Evolutionary conservation across 192 early-diverging fungal genomes (phyloP), one percentile per base, ranked within the genome.

Genomic region (Helicostylum pulchrum): DNA sequence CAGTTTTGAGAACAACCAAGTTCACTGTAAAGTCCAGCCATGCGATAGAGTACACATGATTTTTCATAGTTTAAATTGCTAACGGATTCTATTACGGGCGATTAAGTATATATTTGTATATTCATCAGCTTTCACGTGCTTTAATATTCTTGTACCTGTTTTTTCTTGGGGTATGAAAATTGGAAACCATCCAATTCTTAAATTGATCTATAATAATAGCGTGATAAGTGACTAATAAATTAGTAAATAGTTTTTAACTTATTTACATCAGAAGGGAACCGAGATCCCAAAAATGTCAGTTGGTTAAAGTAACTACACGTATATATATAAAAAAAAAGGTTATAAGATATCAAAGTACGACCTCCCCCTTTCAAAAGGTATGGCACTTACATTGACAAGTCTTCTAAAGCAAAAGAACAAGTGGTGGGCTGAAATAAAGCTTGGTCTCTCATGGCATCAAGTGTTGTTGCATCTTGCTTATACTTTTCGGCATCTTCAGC

Each of bases 191-290:
- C 80, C 74, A 67, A 88, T 90, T 42, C 83, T 83, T 19, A 90
- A 77, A 15, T 83, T 79, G n/a, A 87, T 70, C 82, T 82, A 67
- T 57, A 19, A 53, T 48, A 39, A 48, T 20, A 50, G 39, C 12
- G 19, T 19, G 45, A 19, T 32, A 34, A 49, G 14, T 44, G 14
- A 57, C 1, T 49, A 2, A 36, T 61, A 32, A 34, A 3, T 2
- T 14, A 26, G 44, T 21, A 31, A 20, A 45, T 4, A 6, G 19
- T 54, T 64, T 55, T 64, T 72, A 30, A 45, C 7, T 77, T 67
- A 57, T 83, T 73, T 79, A 90, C 90, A 69, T 94, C 89, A n/a
- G 90, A 86, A 9, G 90, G 89, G 65, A 96, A 96, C 71, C 94
- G 94, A 53, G 87, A 83, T 50, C 83, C 67, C 34, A 95, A 78